These are phyloP conservation scores for Aeschynomene evenia DNA, from an alignment of 306 rosid species.

Conservation along the genomic window DNA sequence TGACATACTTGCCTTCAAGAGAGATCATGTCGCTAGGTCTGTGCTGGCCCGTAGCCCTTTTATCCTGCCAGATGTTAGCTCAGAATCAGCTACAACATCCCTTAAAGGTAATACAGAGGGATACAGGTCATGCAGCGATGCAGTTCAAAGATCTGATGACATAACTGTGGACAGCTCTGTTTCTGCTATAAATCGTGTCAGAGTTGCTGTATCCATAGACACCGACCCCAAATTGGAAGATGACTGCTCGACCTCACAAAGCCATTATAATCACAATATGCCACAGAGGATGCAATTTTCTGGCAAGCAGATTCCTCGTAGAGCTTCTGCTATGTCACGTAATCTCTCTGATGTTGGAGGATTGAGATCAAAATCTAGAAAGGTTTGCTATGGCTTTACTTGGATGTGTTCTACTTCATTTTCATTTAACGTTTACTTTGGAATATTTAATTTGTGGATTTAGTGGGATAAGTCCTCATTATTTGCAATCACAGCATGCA, in stretches of 20 bases:
- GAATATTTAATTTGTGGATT: slow-evolving; percentile 11
- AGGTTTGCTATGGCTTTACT: slow-evolving; percentile 45
- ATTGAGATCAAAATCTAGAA: slow-evolving; percentile 73
- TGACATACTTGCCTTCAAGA: slow-evolving; percentile 74
- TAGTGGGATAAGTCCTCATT: slow-evolving; percentile 27
- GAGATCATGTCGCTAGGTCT: slow-evolving; percentile 81
- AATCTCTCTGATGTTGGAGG: slow-evolving; percentile 67
- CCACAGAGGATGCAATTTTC: slow-evolving; percentile 61
- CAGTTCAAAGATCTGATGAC: slow-evolving; percentile 91
- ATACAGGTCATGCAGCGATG: slow-evolving; percentile 80
- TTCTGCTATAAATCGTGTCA: slow-evolving; percentile 57
- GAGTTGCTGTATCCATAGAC: slow-evolving; percentile 61
- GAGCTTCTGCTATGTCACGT: slow-evolving; percentile 44
- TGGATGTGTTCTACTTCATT: background rate
- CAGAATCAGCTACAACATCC: slow-evolving; percentile 97
- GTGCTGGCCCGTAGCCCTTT: slow-evolving; percentile 61
- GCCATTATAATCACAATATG: slow-evolving; percentile 46
- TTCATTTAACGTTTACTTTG: background rate
- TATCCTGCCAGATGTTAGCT: slow-evolving; percentile 76
- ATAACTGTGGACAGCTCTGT: slow-evolving; percentile 83
- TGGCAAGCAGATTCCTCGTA: slow-evolving; percentile 91
- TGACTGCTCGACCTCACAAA: slow-evolving; percentile 79
- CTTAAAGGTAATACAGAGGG: slow-evolving; percentile 81
- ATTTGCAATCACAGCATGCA: slow-evolving; percentile 52
- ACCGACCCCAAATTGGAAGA: slow-evolving; percentile 78